Evolutionary conservation across 192 early-diverging fungal genomes (phyloP).

Genomic region (Rhizoclosmatium globosum): DNA sequence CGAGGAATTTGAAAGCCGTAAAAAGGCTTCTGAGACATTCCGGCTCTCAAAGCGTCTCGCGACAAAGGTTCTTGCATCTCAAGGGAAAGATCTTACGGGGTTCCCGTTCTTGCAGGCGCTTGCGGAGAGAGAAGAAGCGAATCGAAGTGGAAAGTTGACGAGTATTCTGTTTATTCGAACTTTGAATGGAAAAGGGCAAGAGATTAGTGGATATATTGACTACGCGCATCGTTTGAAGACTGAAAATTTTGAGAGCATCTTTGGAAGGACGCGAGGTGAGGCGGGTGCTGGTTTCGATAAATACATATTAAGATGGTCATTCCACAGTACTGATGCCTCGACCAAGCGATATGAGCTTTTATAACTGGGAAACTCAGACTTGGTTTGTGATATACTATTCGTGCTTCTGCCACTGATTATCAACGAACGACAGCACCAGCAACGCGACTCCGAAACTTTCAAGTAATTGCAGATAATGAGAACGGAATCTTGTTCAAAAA

Average conservation of each 20-base stretch:
- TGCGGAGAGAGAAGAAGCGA: constrained; percentile 71
- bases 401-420: background rate
- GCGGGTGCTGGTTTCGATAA: no score
- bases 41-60: constrained; percentile 65
- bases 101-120: constrained; percentile 66
- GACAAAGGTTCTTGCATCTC: constrained; percentile 62
- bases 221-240: constrained; percentile 69
- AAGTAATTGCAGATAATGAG: constrained; percentile 74
- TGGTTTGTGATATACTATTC: background rate
- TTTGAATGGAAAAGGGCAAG: constrained; percentile 60
- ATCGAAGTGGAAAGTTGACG: constrained; percentile 68
- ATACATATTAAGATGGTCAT: no score
- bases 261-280: constrained; percentile 41
- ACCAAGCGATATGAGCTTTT: constrained; percentile 68
- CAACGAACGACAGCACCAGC: constrained; percentile 51
- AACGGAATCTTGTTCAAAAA: constrained; percentile 72
- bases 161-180: constrained; percentile 69
- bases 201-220: constrained; percentile 70
- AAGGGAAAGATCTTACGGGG: constrained; percentile 59
- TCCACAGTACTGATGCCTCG: constrained; percentile 50
- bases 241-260: constrained; percentile 71
- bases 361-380: constrained; percentile 75
- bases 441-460: constrained; percentile 71
- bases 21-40: constrained; percentile 71
- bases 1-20: constrained; percentile 69